These are phyloP conservation scores for Torulaspora microellipsoides DNA, from an alignment of 805 yeast genomes.

Conservation along the genomic window DNA sequence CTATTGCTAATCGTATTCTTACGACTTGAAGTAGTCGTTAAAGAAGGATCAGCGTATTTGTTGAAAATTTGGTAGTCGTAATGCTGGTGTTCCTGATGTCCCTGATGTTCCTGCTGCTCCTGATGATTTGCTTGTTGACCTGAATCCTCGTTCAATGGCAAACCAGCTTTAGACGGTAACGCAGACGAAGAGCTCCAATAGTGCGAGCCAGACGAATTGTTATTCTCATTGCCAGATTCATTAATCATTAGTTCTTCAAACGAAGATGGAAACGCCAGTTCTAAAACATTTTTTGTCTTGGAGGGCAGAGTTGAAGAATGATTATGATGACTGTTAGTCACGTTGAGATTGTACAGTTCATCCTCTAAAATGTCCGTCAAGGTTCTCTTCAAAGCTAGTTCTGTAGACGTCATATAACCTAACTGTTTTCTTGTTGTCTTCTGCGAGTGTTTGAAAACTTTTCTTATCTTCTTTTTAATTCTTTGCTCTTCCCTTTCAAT, in stretches of 20 bases:
- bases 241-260: slow-evolving; percentile 9
- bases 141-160: not conserved
- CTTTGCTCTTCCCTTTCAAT: slow-evolving; percentile 1
- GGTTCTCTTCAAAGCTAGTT: slow-evolving; percentile 24
- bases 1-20: slow-evolving; percentile 1
- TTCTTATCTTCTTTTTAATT: not conserved
- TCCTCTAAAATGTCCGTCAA: slow-evolving; percentile 35
- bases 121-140: slow-evolving; percentile 2
- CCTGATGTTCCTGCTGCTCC: slow-evolving; percentile 1
- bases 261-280: slow-evolving; percentile 8
- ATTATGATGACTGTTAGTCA: slow-evolving; percentile 4
- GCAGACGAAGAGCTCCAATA: slow-evolving; percentile 1
- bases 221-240: not conserved
- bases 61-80: slow-evolving; percentile 20
- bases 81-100: slow-evolving; percentile 2
- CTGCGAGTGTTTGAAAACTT: not conserved
- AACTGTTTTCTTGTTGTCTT: not conserved
- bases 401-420: slow-evolving; percentile 16
- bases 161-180: not conserved
- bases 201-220: not conserved
- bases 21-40: slow-evolving; percentile 29
- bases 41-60: slow-evolving; percentile 34
- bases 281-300: slow-evolving; percentile 9
- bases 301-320: slow-evolving; percentile 4
- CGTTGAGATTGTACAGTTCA: slow-evolving; percentile 26